Base-by-base conservation (phyloP, 2,329 filamentous ascomycete genomes). In the Fusarium xyrophilum region DNA sequence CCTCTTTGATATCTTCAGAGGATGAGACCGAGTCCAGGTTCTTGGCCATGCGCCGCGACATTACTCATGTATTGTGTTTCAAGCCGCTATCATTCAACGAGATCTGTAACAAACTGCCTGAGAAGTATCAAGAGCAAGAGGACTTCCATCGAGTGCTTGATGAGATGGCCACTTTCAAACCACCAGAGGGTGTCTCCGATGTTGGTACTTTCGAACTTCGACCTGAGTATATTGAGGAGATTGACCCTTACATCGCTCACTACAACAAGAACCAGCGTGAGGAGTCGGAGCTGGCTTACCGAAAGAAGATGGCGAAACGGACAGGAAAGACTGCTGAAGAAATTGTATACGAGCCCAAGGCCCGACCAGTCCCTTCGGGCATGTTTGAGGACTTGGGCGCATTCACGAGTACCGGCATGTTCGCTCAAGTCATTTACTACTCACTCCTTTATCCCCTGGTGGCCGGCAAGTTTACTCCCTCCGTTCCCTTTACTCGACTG, bases 231-330 rank as follows among this genome's bases (percentile, higher is more conserved):
- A 86, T 97, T 39, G 91, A 95, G 71, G 87, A 96, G 47, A 89
- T 99, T 52, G 96, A 99, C 76, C 96, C 96, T 2, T 99, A 97
- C 77, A 96, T 94, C 74, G 92, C 94, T 10, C 93, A 98, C 76
- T 99, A 97, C 79, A 96, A 90, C 74, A 97, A 97, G 76, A 99
- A 99, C 74, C 95, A 98, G 78, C 88, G 96, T 52, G 96, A 99
- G 76, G 96, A 99, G 77, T 93, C 95, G 0, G 96, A 99, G 79
- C 89, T 88, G 70, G 91, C 93, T 6, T 97, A 96, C 81, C 93
- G 91, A 73, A 90, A 91, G 74, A 91, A 92, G 83, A 89, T 96
- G 83, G 92, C 93, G 14, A 93, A 93, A 80, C 93, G 92, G 79
- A 93, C 91, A 1, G 93, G 94, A 21, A 93, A 94, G 76, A 84